phyloP scores from a whole-genome alignment of 2,329 filamentous ascomycete genomes.

The Helminthosporium solani region DNA sequence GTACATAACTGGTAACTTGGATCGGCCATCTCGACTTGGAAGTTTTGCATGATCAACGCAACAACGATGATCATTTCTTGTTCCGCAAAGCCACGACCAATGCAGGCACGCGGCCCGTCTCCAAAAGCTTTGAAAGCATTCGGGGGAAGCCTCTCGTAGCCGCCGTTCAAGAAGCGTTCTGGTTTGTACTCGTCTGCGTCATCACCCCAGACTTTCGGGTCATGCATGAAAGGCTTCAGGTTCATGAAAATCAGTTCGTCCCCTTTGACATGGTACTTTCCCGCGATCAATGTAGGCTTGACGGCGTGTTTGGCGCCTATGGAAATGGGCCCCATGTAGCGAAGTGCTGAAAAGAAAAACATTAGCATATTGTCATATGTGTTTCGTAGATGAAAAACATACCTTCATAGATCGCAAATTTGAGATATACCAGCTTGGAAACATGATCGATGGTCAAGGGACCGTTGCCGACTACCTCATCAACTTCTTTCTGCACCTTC shows the following conservation, averaged over 20 bases:
- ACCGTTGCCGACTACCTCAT: slow-evolving; percentile 49
- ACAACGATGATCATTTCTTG: slow-evolving; percentile 56
- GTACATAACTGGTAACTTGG: slow-evolving; percentile 56
- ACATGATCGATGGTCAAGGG: slow-evolving; percentile 52
- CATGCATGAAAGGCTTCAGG: slow-evolving; percentile 12
- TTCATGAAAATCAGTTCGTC: slow-evolving; percentile 16
- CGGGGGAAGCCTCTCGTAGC: slow-evolving; percentile 54
- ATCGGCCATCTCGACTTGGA: slow-evolving; percentile 65
- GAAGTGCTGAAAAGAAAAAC: slow-evolving; percentile 61
- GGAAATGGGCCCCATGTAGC: slow-evolving; percentile 42
- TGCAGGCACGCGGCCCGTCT: slow-evolving; percentile 68
- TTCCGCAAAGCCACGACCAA: slow-evolving; percentile 72
- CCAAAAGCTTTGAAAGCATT: slow-evolving; percentile 61
- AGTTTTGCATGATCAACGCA: slow-evolving; percentile 62
- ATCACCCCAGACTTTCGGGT: slow-evolving; percentile 10
- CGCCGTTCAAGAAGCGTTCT: slow-evolving; percentile 70
- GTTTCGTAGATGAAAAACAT: slow-evolving; percentile 25
- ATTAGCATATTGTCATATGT: slow-evolving; percentile 49
- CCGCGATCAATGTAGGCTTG: slow-evolving; percentile 16
- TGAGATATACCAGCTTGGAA: slow-evolving; percentile 64
- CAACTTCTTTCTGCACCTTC: slow-evolving; percentile 53
- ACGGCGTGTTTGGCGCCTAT: slow-evolving; percentile 12
- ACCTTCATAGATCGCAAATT: slow-evolving; percentile 63
- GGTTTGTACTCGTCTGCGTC: slow-evolving; percentile 62
- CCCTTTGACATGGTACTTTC: slow-evolving; percentile 33